Evolutionary conservation across 2,329 filamentous ascomycete species (phyloP).

Genomic region (Didymella pinodella): DNA sequence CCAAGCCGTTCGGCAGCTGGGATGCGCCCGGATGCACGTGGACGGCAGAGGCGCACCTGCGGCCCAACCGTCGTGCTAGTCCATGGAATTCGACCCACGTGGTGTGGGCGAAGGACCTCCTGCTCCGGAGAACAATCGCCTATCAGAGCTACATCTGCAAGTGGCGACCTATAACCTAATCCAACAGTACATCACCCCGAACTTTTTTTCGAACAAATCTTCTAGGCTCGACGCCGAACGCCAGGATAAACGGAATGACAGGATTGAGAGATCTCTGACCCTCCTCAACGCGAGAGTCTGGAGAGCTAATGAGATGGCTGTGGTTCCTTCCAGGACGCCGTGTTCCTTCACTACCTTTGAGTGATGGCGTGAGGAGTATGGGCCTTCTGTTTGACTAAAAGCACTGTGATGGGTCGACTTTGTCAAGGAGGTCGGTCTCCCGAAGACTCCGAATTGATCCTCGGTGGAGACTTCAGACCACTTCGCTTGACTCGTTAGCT

Average conservation of each 20-base stretch:
- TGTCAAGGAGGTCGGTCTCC: background rate
- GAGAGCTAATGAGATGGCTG: background rate
- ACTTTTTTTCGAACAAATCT: conserved; percentile 5
- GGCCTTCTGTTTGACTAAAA: background rate
- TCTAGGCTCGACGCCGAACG: background rate
- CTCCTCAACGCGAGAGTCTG: background rate
- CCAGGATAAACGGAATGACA: background rate
- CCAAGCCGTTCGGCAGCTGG: background rate
- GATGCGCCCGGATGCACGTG: conserved; percentile 2
- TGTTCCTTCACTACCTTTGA: background rate
- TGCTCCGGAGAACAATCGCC: background rate
- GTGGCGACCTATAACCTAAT: background rate
- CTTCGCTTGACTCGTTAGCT: conserved; percentile 9
- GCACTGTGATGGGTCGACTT: conserved; percentile 1
- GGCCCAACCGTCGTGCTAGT: conserved; percentile 1
- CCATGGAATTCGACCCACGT: background rate
- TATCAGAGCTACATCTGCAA: background rate
- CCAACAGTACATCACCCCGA: background rate
- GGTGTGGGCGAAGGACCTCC: background rate
- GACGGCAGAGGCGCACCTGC: background rate
- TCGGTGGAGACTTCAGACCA: background rate
- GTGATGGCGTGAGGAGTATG: background rate
- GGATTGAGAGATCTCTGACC: background rate
- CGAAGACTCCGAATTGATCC: background rate
- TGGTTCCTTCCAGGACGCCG: background rate